Conservation (phyloP, 176 grass and related monocot species). For the Zoysia japonica region DNA sequence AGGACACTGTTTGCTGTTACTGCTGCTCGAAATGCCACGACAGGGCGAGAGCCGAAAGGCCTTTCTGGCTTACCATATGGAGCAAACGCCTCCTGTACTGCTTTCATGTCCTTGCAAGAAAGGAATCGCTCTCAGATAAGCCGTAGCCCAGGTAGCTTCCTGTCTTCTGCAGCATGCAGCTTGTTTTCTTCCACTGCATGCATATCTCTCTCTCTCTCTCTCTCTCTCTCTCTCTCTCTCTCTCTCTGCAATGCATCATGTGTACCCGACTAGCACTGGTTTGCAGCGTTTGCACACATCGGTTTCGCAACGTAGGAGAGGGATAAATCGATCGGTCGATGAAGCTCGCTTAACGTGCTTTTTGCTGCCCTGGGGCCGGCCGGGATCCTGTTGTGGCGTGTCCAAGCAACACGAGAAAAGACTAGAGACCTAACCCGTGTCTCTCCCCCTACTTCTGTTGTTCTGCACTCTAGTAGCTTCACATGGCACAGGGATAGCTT, state of each 20-base stretch:
- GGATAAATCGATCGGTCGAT: neutral
- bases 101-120: conserved; percentile 13
- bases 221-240: neutral
- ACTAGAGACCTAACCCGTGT: neutral
- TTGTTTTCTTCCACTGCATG: conserved; percentile 12
- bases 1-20: neutral
- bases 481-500: neutral
- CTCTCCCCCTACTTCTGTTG: conserved; percentile 9
- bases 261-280: conserved; percentile 1
- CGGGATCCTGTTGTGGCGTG: conserved; percentile 29
- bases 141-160: neutral
- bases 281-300: conserved; percentile 28
- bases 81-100: conserved; percentile 10
- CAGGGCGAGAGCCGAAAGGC: neutral
- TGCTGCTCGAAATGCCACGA: neutral
- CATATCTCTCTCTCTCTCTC: neutral
- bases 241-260: neutral
- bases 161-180: neutral
- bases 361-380: neutral
- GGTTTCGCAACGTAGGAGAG: neutral
- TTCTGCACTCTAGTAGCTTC: neutral
- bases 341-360: too few species aligned
- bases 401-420: neutral
- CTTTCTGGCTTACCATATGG: conserved; percentile 32
- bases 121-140: conserved; percentile 39